Conservation (phyloP, 1,284 basidiomycete species). For the Tilletia indica region DNA sequence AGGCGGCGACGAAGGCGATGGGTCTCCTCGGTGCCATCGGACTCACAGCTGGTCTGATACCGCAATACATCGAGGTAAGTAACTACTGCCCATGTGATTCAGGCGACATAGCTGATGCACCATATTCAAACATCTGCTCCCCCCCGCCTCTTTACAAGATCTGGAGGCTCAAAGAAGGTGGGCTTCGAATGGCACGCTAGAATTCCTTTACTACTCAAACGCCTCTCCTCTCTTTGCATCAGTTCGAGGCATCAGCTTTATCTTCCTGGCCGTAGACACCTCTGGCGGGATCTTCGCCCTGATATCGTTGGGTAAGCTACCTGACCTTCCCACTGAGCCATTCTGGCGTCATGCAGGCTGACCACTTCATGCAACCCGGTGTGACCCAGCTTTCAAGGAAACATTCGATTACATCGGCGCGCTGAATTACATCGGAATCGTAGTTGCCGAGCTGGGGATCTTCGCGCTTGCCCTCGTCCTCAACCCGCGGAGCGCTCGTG, state of each 20-base stretch:
- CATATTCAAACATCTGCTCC: no score
- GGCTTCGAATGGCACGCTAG: no score
- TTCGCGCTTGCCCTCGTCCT: slow-evolving; percentile 65
- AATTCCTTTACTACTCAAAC: no score
- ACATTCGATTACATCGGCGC: slow-evolving; percentile 69
- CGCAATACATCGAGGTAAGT: slow-evolving; percentile 69
- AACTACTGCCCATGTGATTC: slow-evolving; percentile 52
- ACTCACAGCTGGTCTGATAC: slow-evolving; percentile 66
- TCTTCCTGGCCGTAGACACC: slow-evolving; percentile 72
- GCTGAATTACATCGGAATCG: slow-evolving; percentile 62
- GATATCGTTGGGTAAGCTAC: slow-evolving; percentile 62
- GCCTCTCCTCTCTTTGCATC: slow-evolving; percentile 56
- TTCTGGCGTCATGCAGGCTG: no score
- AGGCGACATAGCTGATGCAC: no score
- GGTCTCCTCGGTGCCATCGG: slow-evolving; percentile 68
- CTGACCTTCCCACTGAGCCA: no score
- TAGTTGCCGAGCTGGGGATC: slow-evolving; percentile 64
- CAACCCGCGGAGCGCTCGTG: slow-evolving; percentile 59
- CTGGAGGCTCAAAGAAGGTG: no score
- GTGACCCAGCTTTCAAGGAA: slow-evolving; percentile 62
- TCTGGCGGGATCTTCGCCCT: slow-evolving; percentile 70
- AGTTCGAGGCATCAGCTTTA: slow-evolving; percentile 71
- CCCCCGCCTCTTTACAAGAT: no score
- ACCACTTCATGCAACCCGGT: no score
- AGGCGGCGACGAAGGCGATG: slow-evolving; percentile 64